These are phyloP conservation scores for Cadophora luteo-olivacea DNA, from an alignment of 2,329 filamentous ascomycete species.

Conservation along the genomic window DNA sequence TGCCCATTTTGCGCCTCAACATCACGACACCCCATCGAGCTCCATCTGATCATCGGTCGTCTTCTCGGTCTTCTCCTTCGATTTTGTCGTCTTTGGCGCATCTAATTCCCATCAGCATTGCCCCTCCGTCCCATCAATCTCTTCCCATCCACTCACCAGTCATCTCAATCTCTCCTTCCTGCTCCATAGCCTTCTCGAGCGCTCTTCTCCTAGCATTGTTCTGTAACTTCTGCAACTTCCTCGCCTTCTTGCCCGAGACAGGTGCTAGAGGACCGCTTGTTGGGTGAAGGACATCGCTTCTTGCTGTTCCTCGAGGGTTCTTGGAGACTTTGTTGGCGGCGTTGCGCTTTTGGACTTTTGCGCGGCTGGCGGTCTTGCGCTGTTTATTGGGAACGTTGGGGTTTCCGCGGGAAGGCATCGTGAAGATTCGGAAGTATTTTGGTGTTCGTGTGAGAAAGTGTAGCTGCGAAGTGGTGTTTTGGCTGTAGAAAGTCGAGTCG, in stretches of 20 bases:
- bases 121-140: not conserved
- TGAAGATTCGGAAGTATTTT: conserved; percentile 20
- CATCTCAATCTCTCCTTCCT: conserved; percentile 44
- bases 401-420: conserved; percentile 45
- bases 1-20: not conserved
- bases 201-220: conserved; percentile 43
- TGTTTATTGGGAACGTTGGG: conserved; percentile 46
- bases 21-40: conserved; percentile 32
- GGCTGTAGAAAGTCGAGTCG: not conserved
- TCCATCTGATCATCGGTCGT: conserved; percentile 36
- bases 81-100: conserved; percentile 40
- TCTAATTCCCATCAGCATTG: conserved; percentile 30
- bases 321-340: conserved; percentile 41
- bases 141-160: conserved; percentile 36
- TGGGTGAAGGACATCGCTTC: conserved; percentile 42
- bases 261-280: conserved; percentile 44
- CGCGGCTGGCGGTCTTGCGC: conserved; percentile 40
- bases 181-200: conserved; percentile 43
- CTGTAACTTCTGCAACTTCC: conserved; percentile 43
- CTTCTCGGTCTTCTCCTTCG: conserved; percentile 24
- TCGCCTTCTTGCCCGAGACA: conserved; percentile 44
- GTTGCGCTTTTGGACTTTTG: conserved; percentile 43
- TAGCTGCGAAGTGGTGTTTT: not conserved
- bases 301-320: conserved; percentile 42
- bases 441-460: conserved; percentile 12